phyloP scores from a whole-genome alignment of 306 rosid species.

The Cicer arietinum region DNA sequence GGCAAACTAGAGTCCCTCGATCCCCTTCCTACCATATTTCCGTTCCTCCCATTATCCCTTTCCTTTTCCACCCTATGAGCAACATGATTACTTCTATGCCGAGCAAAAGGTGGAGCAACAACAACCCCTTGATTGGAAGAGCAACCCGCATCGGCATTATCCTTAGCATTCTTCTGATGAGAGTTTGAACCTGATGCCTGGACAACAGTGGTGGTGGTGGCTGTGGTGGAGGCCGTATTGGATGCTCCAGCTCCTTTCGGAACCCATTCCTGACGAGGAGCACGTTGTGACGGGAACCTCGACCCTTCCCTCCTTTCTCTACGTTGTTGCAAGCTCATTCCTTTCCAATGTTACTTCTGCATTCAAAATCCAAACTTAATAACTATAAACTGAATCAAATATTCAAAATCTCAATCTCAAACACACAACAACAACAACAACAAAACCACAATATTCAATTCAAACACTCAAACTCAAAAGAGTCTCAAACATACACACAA shows the following conservation, averaged over 20 bases:
- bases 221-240: neutral
- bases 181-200: constrained; percentile 19
- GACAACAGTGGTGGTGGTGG: neutral
- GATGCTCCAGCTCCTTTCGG: constrained; percentile 58
- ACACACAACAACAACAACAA: neutral
- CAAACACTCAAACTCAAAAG: neutral
- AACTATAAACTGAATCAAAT: constrained; percentile 12
- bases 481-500: neutral
- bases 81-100: constrained; percentile 41
- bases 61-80: constrained; percentile 46
- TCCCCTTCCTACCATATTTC: constrained; percentile 51
- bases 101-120: constrained; percentile 22
- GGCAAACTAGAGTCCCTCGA: constrained; percentile 64
- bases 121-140: constrained; percentile 37
- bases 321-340: constrained; percentile 58
- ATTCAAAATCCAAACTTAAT: constrained; percentile 28
- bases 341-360: constrained; percentile 38
- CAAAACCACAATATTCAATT: constrained; percentile 23
- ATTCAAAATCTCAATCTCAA: neutral
- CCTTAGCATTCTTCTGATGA: constrained; percentile 3
- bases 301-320: constrained; percentile 69
- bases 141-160: constrained; percentile 26
- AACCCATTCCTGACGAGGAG: constrained; percentile 69
- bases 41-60: constrained; percentile 52
- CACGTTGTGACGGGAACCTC: constrained; percentile 51